These are phyloP conservation scores for Ogataea hybrid DNA, from an alignment of 1,139 yeast genomes.

Conservation along the genomic window DNA sequence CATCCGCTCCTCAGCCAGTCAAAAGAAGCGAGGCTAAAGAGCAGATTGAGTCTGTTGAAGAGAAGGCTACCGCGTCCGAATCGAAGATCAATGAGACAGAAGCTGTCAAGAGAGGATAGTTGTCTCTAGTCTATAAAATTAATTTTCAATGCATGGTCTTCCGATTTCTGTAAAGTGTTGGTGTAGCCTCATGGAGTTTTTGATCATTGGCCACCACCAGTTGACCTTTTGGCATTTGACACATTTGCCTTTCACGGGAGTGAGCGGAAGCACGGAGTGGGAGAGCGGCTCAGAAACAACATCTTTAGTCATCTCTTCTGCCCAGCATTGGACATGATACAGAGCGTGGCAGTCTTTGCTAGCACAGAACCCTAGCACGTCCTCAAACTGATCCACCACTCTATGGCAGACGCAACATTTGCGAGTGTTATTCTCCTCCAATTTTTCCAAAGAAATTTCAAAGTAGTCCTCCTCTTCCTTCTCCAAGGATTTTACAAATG, in stretches of 20 bases:
- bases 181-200: conserved; percentile 30
- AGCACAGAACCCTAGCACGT: conserved; percentile 38
- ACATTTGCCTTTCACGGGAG: conserved; percentile 44
- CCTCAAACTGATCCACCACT: conserved; percentile 28
- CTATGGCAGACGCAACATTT: conserved; percentile 21
- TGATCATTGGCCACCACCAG: conserved; percentile 43
- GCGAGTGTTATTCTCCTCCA: conserved; percentile 8
- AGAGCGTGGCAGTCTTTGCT: conserved; percentile 35
- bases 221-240: conserved; percentile 36
- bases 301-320: conserved; percentile 24
- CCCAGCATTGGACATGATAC: conserved; percentile 47
- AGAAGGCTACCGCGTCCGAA: conserved; percentile 26
- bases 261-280: conserved; percentile 24
- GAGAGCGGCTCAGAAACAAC: conserved; percentile 14
- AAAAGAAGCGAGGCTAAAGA: conserved; percentile 7
- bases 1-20: conserved; percentile 10
- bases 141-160: background rate
- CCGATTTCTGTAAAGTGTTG: conserved; percentile 2
- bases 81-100: conserved; percentile 32
- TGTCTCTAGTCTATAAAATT: background rate
- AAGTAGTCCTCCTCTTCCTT: conserved; percentile 17
- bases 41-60: conserved; percentile 21
- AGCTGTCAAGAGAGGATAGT: conserved; percentile 31
- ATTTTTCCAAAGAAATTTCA: conserved; percentile 17
- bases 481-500: conserved; percentile 15